Evolutionary conservation across 106 monocot species (phyloP).

Genomic region (Dactylorhiza incarnata): DNA sequence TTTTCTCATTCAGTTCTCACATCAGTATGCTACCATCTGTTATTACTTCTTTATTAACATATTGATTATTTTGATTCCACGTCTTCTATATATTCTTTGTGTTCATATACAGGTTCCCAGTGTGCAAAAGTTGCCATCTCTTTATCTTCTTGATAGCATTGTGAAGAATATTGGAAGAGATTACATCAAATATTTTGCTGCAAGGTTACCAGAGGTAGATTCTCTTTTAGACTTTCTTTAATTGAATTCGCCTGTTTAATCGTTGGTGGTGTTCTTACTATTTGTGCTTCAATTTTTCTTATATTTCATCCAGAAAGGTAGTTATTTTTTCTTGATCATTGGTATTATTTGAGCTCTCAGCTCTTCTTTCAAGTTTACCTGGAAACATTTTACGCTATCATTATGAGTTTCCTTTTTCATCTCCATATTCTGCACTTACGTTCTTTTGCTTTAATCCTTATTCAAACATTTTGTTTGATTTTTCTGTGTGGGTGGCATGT

Average conservation of each 20-base stretch:
- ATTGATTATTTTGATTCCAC: not conserved
- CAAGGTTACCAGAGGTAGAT: conserved; percentile 77
- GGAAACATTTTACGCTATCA: not conserved
- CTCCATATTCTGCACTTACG: not conserved
- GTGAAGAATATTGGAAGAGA: conserved; percentile 98
- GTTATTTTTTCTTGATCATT: not conserved
- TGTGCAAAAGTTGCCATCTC: conserved; percentile 92
- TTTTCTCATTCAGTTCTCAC: not conserved
- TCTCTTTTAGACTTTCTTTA: not conserved
- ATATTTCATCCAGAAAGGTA: not conserved
- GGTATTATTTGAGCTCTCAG: not conserved
- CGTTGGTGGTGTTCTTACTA: not conserved
- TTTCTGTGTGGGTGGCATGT: not conserved
- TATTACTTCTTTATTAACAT: not conserved
- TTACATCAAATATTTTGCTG: conserved; percentile 85
- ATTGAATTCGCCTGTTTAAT: not conserved
- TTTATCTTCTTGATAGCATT: conserved; percentile 98
- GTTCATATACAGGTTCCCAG: conserved; percentile 60
- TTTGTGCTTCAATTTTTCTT: not conserved
- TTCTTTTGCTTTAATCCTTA: not conserved
- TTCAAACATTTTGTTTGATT: not conserved
- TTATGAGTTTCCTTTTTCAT: not conserved
- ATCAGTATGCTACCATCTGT: not conserved
- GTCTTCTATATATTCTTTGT: not conserved
- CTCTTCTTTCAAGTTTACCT: not conserved